Evolutionary conservation across 2,329 filamentous ascomycete genomes (phyloP).

Genomic region (Colletotrichum endophyticum): DNA sequence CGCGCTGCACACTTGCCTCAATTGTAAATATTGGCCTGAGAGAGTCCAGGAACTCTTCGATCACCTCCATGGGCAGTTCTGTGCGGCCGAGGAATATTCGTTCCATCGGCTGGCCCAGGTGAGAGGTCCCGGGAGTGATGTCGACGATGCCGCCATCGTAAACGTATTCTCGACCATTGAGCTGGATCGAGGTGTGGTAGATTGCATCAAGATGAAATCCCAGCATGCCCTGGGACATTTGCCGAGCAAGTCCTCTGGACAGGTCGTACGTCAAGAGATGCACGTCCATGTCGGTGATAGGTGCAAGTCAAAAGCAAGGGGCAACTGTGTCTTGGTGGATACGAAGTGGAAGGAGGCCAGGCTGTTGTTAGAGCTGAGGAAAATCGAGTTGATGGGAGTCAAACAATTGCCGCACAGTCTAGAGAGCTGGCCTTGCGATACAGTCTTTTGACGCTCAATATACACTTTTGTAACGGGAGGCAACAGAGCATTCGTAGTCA

Average conservation of each 20-base stretch:
- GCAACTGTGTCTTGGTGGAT: not conserved
- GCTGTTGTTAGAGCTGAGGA: not conserved
- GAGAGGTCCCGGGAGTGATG: constrained; percentile 80
- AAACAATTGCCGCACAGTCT: not conserved
- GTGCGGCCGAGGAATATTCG: constrained; percentile 77
- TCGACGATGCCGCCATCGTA: constrained; percentile 89
- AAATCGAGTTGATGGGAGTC: not conserved
- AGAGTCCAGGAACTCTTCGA: constrained; percentile 87
- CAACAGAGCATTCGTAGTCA: constrained; percentile 14
- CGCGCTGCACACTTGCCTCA: constrained; percentile 54
- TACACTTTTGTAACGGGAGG: not conserved
- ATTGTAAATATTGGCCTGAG: constrained; percentile 82
- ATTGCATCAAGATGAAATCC: constrained; percentile 81
- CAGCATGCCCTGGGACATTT: constrained; percentile 59
- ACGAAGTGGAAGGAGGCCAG: no score
- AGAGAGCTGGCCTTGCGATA: not conserved
- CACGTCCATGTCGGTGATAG: constrained; percentile 65
- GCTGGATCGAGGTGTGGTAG: constrained; percentile 91
- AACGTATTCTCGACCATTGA: constrained; percentile 86
- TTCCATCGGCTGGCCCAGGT: constrained; percentile 85
- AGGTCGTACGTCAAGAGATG: constrained; percentile 81
- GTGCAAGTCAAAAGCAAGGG: not conserved
- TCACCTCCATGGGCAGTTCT: constrained; percentile 77
- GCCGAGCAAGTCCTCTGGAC: constrained; percentile 63
- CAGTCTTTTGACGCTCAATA: not conserved